Percentiles rank a stretch among this genome's conserved stretches.
Conservation (phyloP, 768 basidiomycete species). For the Trametes maxima region DNA sequence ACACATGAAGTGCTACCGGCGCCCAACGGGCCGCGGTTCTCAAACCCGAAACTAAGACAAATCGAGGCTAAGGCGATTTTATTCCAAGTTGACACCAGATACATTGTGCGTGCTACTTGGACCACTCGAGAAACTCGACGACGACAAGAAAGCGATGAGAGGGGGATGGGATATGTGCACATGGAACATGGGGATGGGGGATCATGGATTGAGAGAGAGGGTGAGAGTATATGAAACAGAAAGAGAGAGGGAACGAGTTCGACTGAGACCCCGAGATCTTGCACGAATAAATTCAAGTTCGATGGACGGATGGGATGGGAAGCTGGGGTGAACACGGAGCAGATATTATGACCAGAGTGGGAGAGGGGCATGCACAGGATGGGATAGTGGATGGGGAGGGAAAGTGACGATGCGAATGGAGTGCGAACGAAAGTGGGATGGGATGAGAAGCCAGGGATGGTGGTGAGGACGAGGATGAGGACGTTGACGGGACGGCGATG, state of each 20-base stretch:
- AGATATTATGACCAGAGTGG: not conserved
- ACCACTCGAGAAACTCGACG: not conserved
- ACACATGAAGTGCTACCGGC: too few relatives aligned
- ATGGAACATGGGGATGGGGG: not conserved
- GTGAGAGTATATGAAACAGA: not conserved
- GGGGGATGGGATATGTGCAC: not conserved
- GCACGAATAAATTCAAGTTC: slow-evolving; percentile 6
- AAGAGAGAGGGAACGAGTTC: not conserved
- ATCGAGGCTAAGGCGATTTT: not conserved
- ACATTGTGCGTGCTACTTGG: slow-evolving; percentile 23
- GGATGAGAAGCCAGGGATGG: not conserved
- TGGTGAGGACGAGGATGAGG: not conserved
- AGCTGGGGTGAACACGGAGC: not conserved
- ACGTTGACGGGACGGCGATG: not conserved
- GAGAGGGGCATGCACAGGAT: not conserved
- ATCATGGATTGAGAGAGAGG: not conserved
- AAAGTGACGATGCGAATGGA: not conserved
- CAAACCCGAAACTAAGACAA: not conserved
- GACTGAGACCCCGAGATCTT: slow-evolving; percentile 1
- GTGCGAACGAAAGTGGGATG: not conserved
- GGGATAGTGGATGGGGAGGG: not conserved
- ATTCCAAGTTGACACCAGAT: slow-evolving; percentile 15
- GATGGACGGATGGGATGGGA: not conserved
- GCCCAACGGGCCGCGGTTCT: too few relatives aligned
- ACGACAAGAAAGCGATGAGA: not conserved